Base-by-base conservation (phyloP, 1,284 basidiomycete species). In the Termitomyces sp. region DNA sequence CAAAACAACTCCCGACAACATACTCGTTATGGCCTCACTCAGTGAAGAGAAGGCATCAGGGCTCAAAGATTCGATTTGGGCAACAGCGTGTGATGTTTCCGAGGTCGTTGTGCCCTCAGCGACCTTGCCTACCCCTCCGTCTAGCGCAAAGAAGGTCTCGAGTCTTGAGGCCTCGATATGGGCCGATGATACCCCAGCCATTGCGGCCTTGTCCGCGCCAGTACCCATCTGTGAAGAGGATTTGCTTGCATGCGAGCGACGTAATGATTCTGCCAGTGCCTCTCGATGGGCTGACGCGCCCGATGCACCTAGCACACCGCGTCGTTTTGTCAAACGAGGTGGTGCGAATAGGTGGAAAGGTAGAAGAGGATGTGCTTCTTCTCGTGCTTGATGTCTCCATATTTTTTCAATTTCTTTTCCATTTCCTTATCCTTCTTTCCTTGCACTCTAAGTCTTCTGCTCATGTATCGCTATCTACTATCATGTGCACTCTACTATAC, bases 231-330 rank as follows among this genome's bases (percentile, higher is more conserved):
- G 42, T 33, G 34, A 52, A 26, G 24, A 28, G 15, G 24, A 26
- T 15, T 26, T 39, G 13, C 28, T 47, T 40, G 36, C 30, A 13
- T 52, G n/a, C 33, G 42, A 52, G 28, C 36, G 7, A 21, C 44
- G 44, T 5, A 47, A 33, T n/a, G 15, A 13, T 4, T 28, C 21
- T 28, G 38, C 34, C 1, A 24, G 52, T 21, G 52, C 43, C 15
- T 53, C 52, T 44, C 34, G 19, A 15, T 53, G 52, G 52, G 52
- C 44, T n/a, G 33, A 44, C 7, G 43, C 38, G 21, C 38, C 52
- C 12, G 52, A 47, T 40, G n/a, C 38, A 3, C 30, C 52, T n/a
- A 52, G 34, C 15, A 39, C 12, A 15, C 21, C 51, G 12, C 21
- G 31, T 17, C 10, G 21, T 13, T 50, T 13, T 48, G 17, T 4